phyloP scores from a whole-genome alignment of 2,329 filamentous ascomycete genomes.

The Penicillium sp. region DNA sequence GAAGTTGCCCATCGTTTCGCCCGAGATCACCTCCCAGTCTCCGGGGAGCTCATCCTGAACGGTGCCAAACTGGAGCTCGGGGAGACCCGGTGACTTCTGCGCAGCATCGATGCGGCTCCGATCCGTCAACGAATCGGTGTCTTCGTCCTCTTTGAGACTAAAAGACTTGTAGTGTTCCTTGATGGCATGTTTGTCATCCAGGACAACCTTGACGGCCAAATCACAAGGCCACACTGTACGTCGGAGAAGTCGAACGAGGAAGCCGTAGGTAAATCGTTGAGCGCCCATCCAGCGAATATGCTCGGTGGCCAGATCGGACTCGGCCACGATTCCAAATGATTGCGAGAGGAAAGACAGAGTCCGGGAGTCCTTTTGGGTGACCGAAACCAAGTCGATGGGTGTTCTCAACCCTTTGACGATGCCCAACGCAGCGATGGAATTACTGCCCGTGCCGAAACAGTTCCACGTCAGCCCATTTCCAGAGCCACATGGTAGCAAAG shows the following conservation, averaged over 20 bases:
- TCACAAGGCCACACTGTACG: conserved; percentile 84
- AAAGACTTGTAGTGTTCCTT: conserved; percentile 62
- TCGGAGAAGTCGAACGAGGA: conserved; percentile 68
- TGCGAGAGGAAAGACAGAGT: conserved; percentile 87
- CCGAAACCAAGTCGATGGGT: conserved; percentile 75
- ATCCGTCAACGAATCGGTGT: conserved; percentile 6
- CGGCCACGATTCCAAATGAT: conserved; percentile 80
- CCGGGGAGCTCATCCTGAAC: conserved; percentile 68
- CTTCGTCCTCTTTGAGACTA: conserved; percentile 30
- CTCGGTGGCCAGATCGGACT: conserved; percentile 84
- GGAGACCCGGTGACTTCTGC: conserved; percentile 54
- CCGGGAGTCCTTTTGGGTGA: conserved; percentile 72
- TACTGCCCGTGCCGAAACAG: conserved; percentile 70
- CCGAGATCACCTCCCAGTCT: conserved; percentile 67
- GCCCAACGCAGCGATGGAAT: conserved; percentile 69
- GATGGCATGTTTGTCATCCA: conserved; percentile 67
- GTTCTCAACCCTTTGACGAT: conserved; percentile 85
- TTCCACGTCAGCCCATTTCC: conserved; percentile 94
- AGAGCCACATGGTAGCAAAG: conserved; percentile 83
- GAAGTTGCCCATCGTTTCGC: conserved; percentile 81
- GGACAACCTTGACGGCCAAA: conserved; percentile 74
- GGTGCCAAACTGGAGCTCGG: conserved; percentile 71
- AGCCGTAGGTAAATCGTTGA: conserved; percentile 76
- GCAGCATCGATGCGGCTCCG: conserved; percentile 28
- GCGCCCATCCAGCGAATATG: conserved; percentile 89